These are phyloP conservation scores for Phaeotremella fagi DNA, from an alignment of 768 basidiomycete genomes.

Conservation along the genomic window DNA sequence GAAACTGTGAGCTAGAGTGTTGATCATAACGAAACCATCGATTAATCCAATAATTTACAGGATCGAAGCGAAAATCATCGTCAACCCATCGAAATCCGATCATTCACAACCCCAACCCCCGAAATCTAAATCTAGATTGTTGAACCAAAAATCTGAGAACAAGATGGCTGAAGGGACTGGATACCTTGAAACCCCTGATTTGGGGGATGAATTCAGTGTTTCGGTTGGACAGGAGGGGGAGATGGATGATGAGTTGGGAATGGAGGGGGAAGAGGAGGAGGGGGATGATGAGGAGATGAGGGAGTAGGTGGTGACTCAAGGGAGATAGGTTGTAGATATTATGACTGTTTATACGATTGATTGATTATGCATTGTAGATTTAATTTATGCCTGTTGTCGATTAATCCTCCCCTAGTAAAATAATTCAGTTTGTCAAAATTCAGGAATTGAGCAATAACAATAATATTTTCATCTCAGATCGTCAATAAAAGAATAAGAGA, in stretches of 20 bases:
- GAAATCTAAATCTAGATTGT: background rate
- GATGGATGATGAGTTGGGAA: background rate
- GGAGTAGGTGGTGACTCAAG: background rate
- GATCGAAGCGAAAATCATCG: slow-evolving; percentile 28
- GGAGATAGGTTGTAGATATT: background rate
- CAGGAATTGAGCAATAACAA: too few relatives aligned
- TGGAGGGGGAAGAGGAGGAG: background rate
- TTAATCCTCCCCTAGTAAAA: too few relatives aligned
- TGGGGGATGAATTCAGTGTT: background rate
- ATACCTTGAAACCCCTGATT: background rate
- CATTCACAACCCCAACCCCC: background rate
- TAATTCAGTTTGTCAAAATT: too few relatives aligned
- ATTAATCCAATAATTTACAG: too few relatives aligned
- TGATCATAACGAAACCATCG: too few relatives aligned
- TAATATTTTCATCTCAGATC: too few relatives aligned
- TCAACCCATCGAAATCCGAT: slow-evolving; percentile 21
- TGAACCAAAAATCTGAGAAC: background rate
- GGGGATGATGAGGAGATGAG: background rate
- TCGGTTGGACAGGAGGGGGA: background rate
- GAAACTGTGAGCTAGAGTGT: slow-evolving; percentile 62
- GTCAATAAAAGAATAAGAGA: too few relatives aligned
- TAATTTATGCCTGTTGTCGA: too few relatives aligned
- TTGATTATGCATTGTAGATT: background rate
- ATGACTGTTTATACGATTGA: background rate
- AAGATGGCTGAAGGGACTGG: slow-evolving; percentile 5